Evolutionary conservation across 2,329 filamentous ascomycete genomes (phyloP), one percentile per base, ranked within the genome.

Genomic region (Sporothrix pseudoabietina): DNA sequence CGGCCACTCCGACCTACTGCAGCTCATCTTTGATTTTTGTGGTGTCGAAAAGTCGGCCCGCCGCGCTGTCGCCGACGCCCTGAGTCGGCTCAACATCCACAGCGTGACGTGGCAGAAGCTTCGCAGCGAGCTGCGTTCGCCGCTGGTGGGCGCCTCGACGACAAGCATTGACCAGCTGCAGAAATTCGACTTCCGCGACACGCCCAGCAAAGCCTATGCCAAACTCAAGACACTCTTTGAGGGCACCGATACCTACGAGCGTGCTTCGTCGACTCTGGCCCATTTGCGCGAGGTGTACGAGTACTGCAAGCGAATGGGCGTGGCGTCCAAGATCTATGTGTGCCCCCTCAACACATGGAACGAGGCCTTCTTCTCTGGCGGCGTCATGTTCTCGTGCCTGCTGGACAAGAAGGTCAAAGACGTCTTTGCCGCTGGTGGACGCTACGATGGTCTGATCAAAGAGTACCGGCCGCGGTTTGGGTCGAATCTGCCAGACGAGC

Each of bases 91-190:
- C 69, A 97, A 98, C 79, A 91, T 97, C 19, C 88, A 91, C 65
- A 90, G 91, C 74, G 90, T 88, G 80, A 93, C 90, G 0, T 98
- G 94, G 91, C 88, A 92, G 76, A 94, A 94, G 79, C 92, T 98
- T 73, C 88, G 92, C 71, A 89, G 88, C 71, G 93, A 97, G 78
- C 86, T 99, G 71, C 90, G 94, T 54, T 92, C 92, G n/a, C 89
- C 93, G 3, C 82, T 91, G 22, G 89, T 97, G 52, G 94, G 94
- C 1, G 88, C 98, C 22, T 92, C 94, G 3, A 92, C 93, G 14
- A 98, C 94, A 2, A 97, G 93, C 59, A 87, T 99, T 65, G 94
- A 98, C 77, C 95, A 98, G 78, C 85, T 99, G 73, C 89, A 93
- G 77, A 90, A 91, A 6, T 99, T 98, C 79, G 94, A 99, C 80